Evolutionary conservation across 2,329 filamentous ascomycete species (phyloP).

Genomic region (Dothistroma pini): DNA sequence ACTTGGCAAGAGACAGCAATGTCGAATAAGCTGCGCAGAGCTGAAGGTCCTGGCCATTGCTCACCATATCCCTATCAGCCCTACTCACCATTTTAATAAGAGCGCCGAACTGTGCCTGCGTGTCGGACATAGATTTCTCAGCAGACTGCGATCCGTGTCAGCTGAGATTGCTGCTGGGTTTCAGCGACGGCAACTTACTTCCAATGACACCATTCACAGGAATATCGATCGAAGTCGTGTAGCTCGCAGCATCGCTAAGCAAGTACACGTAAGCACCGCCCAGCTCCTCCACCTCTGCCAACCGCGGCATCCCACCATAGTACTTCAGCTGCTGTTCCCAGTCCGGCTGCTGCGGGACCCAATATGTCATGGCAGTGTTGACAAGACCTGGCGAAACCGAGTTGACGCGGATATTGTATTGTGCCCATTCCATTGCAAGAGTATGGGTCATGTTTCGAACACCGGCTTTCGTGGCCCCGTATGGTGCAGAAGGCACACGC

Average conservation of each 20-base stretch:
- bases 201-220: constrained; percentile 37
- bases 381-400: constrained; percentile 37
- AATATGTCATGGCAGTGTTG: constrained; percentile 41
- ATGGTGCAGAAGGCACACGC: constrained; percentile 41
- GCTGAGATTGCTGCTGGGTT: no score
- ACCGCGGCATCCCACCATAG: constrained; percentile 55
- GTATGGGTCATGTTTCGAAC: constrained; percentile 45
- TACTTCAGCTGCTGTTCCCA: constrained; percentile 58
- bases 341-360: constrained; percentile 51
- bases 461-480: constrained; percentile 46
- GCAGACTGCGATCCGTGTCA: no score
- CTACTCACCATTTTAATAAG: no score
- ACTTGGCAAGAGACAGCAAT: no score
- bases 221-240: constrained; percentile 52
- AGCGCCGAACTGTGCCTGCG: no score
- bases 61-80: no score
- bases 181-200: constrained; percentile 14
- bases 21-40: no score
- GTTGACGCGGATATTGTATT: constrained; percentile 39
- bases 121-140: constrained; percentile 26
- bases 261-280: constrained; percentile 55
- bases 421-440: constrained; percentile 40
- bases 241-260: constrained; percentile 47
- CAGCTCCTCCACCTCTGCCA: constrained; percentile 53
- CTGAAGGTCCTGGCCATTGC: no score